Base-by-base conservation (phyloP, 1,139 yeast genomes). In the Saccharomycopsis crataegensis region DNA sequence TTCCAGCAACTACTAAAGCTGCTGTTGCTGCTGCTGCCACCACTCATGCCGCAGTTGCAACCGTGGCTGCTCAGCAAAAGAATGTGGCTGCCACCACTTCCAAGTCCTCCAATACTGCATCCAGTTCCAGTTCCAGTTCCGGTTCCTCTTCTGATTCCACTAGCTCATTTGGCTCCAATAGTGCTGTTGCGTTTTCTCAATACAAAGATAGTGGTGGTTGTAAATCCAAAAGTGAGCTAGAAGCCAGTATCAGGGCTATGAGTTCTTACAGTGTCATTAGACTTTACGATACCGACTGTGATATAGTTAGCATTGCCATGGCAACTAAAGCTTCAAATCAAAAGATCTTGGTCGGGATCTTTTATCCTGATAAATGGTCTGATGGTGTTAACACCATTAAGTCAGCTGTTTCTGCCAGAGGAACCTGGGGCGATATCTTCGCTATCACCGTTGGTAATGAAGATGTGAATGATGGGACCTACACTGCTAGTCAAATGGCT, bases 371-470 rank as follows among this genome's bases (percentile, higher is more conserved):
- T 63, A 71, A 75, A 59, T 79, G 80, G 62, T 71, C 73, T 57
- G 71, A 67, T 55, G 86, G 78, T 62, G 72, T 83, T 58, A 58
- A 68, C 14, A 69, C 76, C 58, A 79, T 86, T 56, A 72, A 78
- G 50, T 58, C 67, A 51, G 91, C 90, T 43, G 73, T 86, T 51
- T 65, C 69, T 50, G 58, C 66, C 22, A 43, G 46, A 9, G 38
- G 32, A n/a, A n/a, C 14, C 43, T 86, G 93, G 93, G 76, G 70
- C 67, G 74, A 72, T 65, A 79, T 86, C 57, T 72, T 78, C 70
- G 85, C 93, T 62, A 82, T 86, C 59, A 78, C 93, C 52, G 76
- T 86, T 62, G 95, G 95, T 71, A 86, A 86, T 72, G 95, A 86
- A 70, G 73, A 82, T 65, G 94, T 86, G 53, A 86, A 86, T 75